Base-by-base conservation (phyloP, 129 eudicot species). In the Lonicera japonica region DNA sequence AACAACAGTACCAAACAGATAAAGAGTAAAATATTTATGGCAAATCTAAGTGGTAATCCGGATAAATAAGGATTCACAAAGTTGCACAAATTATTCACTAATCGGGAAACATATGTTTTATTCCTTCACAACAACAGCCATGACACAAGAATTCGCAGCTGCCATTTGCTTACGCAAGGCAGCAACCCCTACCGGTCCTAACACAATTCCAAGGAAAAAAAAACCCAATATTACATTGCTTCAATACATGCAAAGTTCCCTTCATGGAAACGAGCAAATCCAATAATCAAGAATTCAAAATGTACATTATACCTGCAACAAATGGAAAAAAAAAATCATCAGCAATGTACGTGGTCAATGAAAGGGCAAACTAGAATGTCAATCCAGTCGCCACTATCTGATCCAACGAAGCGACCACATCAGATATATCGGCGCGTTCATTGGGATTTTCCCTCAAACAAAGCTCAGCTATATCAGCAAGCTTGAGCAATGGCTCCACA, bases 391-490 rank as follows among this genome's bases (percentile, higher is more conserved):
- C 24, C 22, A 47, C 57, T 12, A 63, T 63, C 58, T 63, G 68
- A 63, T 63, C 57, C 68, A 63, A 17, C 68, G 23, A 24, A 3
- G n/a, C 43, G 47, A 63, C 47, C 6, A 63, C 36, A 18, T 63
- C 68, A 17, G 29, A 21, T 25, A 63, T 63, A 25, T 25, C 68
- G n/a, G 68, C 24, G n/a, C 45, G 58, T 48, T 63, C 68, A 11
- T 16, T 47, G 0, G 21, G 57, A 63, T 63, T 48, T 63, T 63
- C 68, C 43, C 34, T 48, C 19, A 63, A 24, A 23, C 45, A 43
- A 3, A 63, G 68, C 68, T 63, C 68, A 25, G 68, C 68, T 46
- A 63, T 52, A 11, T 63, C 68, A 0, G 68, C 68, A 0, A 63
- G 68, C 47, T 63, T 63, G 4, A 63, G 57, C 58, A 63, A 11